phyloP scores from a whole-genome alignment of 768 basidiomycete species.

The Amanita rubescens region DNA sequence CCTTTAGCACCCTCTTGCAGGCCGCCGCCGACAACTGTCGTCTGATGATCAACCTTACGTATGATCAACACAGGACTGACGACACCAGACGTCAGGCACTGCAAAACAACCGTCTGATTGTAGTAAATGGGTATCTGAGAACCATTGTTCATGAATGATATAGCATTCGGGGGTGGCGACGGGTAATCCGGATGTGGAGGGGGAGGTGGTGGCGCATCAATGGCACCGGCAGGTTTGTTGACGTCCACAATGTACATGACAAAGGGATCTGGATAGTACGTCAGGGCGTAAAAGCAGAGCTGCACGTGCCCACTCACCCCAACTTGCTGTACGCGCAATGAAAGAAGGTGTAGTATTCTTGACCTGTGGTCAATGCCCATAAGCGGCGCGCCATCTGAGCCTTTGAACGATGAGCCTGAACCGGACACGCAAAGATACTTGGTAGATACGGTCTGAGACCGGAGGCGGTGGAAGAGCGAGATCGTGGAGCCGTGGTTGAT shows the following conservation, averaged over 20 bases:
- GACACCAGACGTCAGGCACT: conserved; percentile 90
- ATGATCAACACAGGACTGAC: conserved; percentile 92
- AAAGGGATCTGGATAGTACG: conserved; percentile 60
- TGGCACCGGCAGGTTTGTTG: conserved; percentile 69
- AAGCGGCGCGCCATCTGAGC: conserved; percentile 84
- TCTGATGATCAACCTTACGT: conserved; percentile 88
- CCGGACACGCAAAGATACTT: conserved; percentile 96
- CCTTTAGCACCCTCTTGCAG: conserved; percentile 82
- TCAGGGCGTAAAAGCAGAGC: conserved; percentile 7
- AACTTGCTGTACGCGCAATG: conserved; percentile 83
- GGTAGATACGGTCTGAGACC: conserved; percentile 93
- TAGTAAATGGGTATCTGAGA: conserved; percentile 90
- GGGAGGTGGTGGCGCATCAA: conserved; percentile 72
- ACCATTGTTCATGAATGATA: conserved; percentile 76
- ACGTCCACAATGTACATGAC: conserved; percentile 98
- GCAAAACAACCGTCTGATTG: conserved; percentile 92
- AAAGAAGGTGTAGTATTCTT: conserved; percentile 77
- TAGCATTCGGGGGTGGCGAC: conserved; percentile 85
- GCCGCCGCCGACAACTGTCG: conserved; percentile 87
- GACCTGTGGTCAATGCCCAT: conserved; percentile 72
- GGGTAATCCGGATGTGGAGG: conserved; percentile 88
- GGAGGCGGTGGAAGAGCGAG: conserved; percentile 90
- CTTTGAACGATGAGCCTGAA: conserved; percentile 85
- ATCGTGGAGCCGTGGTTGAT: conserved; percentile 95
- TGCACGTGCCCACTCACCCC: conserved; percentile 49